Percentiles rank a stretch among this genome's conserved stretches.
Conservation (phyloP, 1,284 basidiomycete genomes). For the Ustilago lituana region DNA sequence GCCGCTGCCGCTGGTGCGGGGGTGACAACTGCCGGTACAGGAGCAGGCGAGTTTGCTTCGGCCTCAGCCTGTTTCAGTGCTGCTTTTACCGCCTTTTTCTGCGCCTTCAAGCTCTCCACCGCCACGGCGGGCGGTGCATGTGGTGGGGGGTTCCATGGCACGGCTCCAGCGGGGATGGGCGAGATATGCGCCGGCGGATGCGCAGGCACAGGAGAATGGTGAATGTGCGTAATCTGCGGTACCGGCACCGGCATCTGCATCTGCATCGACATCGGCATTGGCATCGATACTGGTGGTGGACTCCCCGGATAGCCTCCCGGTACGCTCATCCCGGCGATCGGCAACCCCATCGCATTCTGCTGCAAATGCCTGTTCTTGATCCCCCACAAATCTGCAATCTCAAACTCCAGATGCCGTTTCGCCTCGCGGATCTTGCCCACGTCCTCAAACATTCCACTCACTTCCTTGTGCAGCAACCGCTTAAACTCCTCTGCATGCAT, state of each 20-base stretch:
- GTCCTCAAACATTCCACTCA: constrained; percentile 60
- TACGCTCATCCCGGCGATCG: constrained; percentile 19
- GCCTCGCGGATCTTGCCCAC: constrained; percentile 61
- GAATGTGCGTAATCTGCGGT: constrained; percentile 18
- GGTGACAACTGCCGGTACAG: constrained; percentile 8
- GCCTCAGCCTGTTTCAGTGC: constrained; percentile 34
- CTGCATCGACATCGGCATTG: constrained; percentile 14
- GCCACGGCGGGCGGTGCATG: background rate
- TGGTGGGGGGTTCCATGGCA: constrained; percentile 6
- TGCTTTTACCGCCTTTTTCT: constrained; percentile 37
- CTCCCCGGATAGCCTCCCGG: constrained; percentile 25
- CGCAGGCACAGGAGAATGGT: constrained; percentile 1
- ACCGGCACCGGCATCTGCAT: constrained; percentile 17
- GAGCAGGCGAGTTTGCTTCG: constrained; percentile 7
- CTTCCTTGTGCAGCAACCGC: constrained; percentile 44
- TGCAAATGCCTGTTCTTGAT: constrained; percentile 51
- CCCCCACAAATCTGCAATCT: constrained; percentile 58
- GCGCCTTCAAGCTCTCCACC: constrained; percentile 14
- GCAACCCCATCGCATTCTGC: background rate
- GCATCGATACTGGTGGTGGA: too few relatives aligned
- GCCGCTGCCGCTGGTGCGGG: constrained; percentile 9
- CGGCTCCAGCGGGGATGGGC: constrained; percentile 13
- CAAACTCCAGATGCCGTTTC: constrained; percentile 53
- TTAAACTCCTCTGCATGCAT: constrained; percentile 59
- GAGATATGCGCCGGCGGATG: constrained; percentile 21